Conservation (phyloP, 257 asterid genomes). For the Hygrophila difformis region DNA sequence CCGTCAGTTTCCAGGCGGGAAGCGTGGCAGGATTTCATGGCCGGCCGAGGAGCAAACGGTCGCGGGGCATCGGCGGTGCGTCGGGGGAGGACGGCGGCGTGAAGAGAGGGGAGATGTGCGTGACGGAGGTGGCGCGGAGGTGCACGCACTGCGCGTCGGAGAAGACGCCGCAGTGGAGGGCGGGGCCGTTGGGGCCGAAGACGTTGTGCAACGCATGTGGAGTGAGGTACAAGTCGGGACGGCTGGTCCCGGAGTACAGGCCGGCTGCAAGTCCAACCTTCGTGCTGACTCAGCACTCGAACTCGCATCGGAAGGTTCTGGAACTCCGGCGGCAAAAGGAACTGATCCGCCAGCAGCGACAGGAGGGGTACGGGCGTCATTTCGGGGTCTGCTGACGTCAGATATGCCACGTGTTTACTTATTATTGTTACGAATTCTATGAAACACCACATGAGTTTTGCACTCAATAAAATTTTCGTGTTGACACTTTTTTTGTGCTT, state of each 20-base stretch:
- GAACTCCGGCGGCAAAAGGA: slow-evolving; percentile 78
- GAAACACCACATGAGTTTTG: too few species aligned
- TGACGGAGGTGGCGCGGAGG: slow-evolving; percentile 30
- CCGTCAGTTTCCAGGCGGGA: slow-evolving; percentile 12
- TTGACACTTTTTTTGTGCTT: too few species aligned
- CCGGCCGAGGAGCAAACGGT: slow-evolving; percentile 40
- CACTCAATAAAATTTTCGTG: too few species aligned
- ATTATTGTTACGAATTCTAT: too few species aligned
- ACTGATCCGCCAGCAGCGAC: slow-evolving; percentile 30
- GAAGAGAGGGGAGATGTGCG: slow-evolving; percentile 14
- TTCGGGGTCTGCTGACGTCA: slow-evolving; percentile 42
- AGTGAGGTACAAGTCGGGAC: slow-evolving; percentile 66
- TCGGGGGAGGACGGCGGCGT: background rate
- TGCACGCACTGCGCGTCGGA: slow-evolving; percentile 80
- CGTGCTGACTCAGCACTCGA: slow-evolving; percentile 76
- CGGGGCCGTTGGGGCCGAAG: slow-evolving; percentile 78
- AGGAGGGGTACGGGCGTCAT: slow-evolving; percentile 36
- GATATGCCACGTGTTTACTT: too few species aligned
- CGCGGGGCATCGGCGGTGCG: slow-evolving; percentile 25
- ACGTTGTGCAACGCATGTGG: slow-evolving; percentile 86
- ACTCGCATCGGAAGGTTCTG: slow-evolving; percentile 73
- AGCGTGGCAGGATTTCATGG: slow-evolving; percentile 23
- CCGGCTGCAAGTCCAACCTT: slow-evolving; percentile 90
- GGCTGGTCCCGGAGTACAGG: slow-evolving; percentile 74
- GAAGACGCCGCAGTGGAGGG: slow-evolving; percentile 87